Conservation (phyloP, 2,329 filamentous ascomycete species). For the Verruconis gallopava region DNA sequence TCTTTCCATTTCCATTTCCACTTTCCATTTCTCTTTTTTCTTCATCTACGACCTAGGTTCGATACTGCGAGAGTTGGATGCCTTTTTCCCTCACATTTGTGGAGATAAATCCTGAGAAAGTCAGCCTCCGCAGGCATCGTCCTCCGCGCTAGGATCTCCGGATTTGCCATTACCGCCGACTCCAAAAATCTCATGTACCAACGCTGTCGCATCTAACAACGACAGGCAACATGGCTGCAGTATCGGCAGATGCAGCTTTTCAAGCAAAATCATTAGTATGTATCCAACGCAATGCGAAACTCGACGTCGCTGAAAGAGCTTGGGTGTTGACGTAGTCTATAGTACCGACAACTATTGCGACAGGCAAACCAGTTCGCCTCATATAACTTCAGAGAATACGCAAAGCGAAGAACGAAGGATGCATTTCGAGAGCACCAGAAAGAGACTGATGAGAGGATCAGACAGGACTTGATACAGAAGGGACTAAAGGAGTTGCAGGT, state of each 20-base stretch:
- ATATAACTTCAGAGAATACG: constrained; percentile 98
- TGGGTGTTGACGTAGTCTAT: constrained; percentile 1
- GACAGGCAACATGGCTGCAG: constrained; percentile 5
- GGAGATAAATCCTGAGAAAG: too few relatives aligned
- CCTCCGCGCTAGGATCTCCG: too few relatives aligned
- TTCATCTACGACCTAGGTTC: too few relatives aligned
- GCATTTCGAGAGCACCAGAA: constrained; percentile 70
- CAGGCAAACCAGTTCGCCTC: constrained; percentile 76
- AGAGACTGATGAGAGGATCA: constrained; percentile 58
- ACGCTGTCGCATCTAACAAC: too few relatives aligned
- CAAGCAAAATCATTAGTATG: constrained; percentile 10
- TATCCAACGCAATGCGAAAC: neutral
- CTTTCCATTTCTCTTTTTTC: too few relatives aligned
- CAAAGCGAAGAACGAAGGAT: constrained; percentile 78
- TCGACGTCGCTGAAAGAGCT: neutral
- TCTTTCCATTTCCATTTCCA: too few relatives aligned
- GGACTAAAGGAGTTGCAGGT: constrained; percentile 76
- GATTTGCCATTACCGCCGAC: too few relatives aligned
- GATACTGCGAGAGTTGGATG: too few relatives aligned
- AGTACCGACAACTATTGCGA: constrained; percentile 89
- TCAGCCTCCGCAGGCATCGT: too few relatives aligned
- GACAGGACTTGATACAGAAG: constrained; percentile 83
- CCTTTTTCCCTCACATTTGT: too few relatives aligned
- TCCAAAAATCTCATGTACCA: too few relatives aligned
- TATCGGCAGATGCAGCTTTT: constrained; percentile 5